phyloP scores from a whole-genome alignment of 768 basidiomycete genomes.

The Rhodotorula sphaerocarpa region DNA sequence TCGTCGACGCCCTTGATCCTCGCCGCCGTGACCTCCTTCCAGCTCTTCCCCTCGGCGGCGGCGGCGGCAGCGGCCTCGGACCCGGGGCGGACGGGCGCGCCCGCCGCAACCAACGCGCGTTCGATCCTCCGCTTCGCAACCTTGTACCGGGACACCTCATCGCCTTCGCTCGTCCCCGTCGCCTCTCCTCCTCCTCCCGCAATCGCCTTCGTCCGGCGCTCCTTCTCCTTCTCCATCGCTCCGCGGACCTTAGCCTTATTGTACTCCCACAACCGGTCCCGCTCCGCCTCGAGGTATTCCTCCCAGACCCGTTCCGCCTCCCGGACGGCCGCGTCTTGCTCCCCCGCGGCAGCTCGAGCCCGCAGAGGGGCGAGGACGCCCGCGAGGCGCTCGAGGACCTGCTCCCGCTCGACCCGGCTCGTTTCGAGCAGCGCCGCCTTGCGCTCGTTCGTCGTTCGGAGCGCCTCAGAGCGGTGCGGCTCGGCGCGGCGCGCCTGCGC shows the following conservation, averaged over 20 bases:
- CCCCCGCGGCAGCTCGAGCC: not conserved
- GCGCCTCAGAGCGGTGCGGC: slow-evolving; percentile 5
- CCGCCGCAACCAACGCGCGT: slow-evolving; percentile 15
- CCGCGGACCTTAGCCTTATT: slow-evolving; percentile 9
- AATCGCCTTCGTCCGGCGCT: slow-evolving; percentile 5
- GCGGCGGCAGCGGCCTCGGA: not conserved
- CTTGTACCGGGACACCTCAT: slow-evolving; percentile 11
- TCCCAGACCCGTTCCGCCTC: slow-evolving; percentile 20
- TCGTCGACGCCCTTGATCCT: slow-evolving; percentile 28
- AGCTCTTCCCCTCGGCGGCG: not conserved
- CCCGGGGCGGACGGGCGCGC: slow-evolving; percentile 1
- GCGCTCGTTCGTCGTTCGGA: not conserved
- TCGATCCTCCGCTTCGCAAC: slow-evolving; percentile 22
- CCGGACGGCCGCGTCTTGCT: slow-evolving; percentile 6
- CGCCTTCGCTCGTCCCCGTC: not conserved
- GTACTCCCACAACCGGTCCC: slow-evolving; percentile 12
- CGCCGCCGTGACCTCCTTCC: slow-evolving; percentile 20
- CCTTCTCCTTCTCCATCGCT: slow-evolving; percentile 26
- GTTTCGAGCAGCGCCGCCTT: slow-evolving; percentile 9
- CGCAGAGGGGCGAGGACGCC: slow-evolving; percentile 8
- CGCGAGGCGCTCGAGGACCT: slow-evolving; percentile 19
- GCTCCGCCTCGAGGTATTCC: slow-evolving; percentile 12
- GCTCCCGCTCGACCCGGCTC: slow-evolving; percentile 6
- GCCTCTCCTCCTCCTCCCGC: not conserved
- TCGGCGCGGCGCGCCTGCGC: slow-evolving; percentile 22